A percentile compares a stretch with the other conserved stretches of the same genome.
Conservation (phyloP, 352 stramenopile species). For the Globisporangium apiculatum region DNA sequence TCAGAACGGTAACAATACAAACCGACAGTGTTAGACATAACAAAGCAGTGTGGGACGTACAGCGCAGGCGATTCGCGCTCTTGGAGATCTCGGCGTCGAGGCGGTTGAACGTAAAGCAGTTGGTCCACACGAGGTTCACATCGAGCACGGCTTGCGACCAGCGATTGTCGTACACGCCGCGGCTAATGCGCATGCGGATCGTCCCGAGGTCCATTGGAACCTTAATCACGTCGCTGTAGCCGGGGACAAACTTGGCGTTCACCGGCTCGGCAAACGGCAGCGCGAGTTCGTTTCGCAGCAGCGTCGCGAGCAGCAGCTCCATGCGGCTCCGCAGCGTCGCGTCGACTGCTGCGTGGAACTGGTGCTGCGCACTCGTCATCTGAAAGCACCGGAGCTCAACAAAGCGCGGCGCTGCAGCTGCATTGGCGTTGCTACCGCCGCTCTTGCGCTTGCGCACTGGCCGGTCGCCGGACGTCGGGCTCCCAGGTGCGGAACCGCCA, state of each 20-base stretch:
- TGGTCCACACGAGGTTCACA: slow-evolving; percentile 75
- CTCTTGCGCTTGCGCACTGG: slow-evolving; percentile 41
- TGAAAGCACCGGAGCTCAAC: slow-evolving; percentile 59
- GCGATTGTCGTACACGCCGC: slow-evolving; percentile 52
- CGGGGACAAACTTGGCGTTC: slow-evolving; percentile 55
- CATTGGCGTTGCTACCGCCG: neutral
- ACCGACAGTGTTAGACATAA: too few species aligned
- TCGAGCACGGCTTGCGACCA: slow-evolving; percentile 52
- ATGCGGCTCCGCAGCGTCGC: slow-evolving; percentile 44
- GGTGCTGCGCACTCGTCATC: slow-evolving; percentile 18
- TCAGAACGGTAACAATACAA: too few species aligned
- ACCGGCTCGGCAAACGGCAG: slow-evolving; percentile 64
- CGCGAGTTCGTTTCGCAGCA: slow-evolving; percentile 64
- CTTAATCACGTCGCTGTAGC: slow-evolving; percentile 65
- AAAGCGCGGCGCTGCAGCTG: slow-evolving; percentile 17
- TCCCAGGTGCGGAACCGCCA: slow-evolving; percentile 12
- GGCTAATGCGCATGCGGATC: slow-evolving; percentile 67
- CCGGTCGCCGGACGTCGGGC: slow-evolving; percentile 11
- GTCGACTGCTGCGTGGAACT: slow-evolving; percentile 30
- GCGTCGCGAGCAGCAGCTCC: slow-evolving; percentile 46
- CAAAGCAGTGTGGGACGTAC: slow-evolving; percentile 26
- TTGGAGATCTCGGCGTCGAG: slow-evolving; percentile 76
- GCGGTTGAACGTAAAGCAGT: slow-evolving; percentile 83
- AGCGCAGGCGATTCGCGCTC: slow-evolving; percentile 66
- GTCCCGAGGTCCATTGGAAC: slow-evolving; percentile 91